Base-by-base conservation (phyloP, 768 basidiomycete genomes). In the Amanita muscaria region DNA sequence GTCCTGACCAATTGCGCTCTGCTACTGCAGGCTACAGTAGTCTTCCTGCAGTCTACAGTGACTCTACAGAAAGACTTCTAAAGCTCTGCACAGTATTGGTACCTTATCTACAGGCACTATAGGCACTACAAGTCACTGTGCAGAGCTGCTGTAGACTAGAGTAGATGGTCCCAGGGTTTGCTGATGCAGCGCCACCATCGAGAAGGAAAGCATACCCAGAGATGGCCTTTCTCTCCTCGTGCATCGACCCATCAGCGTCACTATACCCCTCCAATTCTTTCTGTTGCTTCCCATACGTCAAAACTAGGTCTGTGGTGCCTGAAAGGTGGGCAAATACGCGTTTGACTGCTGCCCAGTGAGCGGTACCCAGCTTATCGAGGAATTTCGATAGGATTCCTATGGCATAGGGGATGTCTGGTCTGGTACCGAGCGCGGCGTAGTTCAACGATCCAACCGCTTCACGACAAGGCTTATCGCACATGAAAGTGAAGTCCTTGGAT, bases 381-480 rank as follows among this genome's bases (percentile, higher is more conserved):
- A 54, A 64, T 12, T 51, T 47, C 14, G 52, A 46, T 1, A 66
- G 50, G 7, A 44, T 47, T 1, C 47, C 44, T 6, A 62, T 56
- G 9, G 60, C 56, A 51, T 53, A 65, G 1, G 58, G 35, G 25
- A 67, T 59, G 41, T 67, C 60, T 3, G 60, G 61, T 5, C 51
- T 47, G 4, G 62, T 62, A 7, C 45, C 53, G 4, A 60, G 44
- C 27, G 53, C 40, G 2, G 59, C 48, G 38, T 67, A 65, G 45
- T 59, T 56, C 1, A 64, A 45, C 4, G 53, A 46, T 2, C 60
- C 61, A 3, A 64, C 38, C 4, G 45, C 39, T 18, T 56, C 49
- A 8, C 39, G 49, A 42, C 64, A 65, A 5, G 62, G 60, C 34
- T 36, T 36, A 16, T 36, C 3, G 51, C 37, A 22, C 52, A 53